Conservation (phyloP, 2,329 filamentous ascomycete genomes). For the Botryotinia narcissicola region DNA sequence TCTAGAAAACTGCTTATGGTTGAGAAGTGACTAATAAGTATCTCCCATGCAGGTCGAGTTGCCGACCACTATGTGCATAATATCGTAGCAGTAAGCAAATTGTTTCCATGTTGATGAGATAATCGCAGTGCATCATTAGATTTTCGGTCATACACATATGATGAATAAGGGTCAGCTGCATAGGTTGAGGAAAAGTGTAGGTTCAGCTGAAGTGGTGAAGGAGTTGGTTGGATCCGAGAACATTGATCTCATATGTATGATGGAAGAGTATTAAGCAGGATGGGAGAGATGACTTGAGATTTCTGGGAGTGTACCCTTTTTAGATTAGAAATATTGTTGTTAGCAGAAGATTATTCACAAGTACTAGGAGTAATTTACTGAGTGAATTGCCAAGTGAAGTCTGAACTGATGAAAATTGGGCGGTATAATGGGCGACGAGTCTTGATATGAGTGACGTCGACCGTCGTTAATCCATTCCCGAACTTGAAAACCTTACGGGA, state of each 20-base stretch:
- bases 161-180: not conserved
- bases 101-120: not conserved
- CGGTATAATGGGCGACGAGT: not conserved
- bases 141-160: not conserved
- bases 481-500: not conserved
- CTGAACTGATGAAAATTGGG: not conserved
- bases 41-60: not conserved
- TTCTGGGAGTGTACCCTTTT: too few relatives aligned
- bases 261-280: not conserved
- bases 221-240: not conserved
- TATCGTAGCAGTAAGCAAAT: not conserved
- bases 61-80: not conserved
- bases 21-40: not conserved
- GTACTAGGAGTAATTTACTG: not conserved
- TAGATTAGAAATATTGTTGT: not conserved
- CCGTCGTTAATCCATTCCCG: not conserved
- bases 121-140: not conserved
- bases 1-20: not conserved
- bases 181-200: not conserved
- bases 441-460: conserved; percentile 5
- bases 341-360: not conserved
- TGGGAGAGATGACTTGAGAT: not conserved
- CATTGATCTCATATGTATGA: not conserved
- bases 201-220: not conserved
- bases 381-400: not conserved